Evolutionary conservation across 306 rosid species (phyloP), one percentile per base, ranked within the genome.

Genomic region (Canavalia ensiformis): DNA sequence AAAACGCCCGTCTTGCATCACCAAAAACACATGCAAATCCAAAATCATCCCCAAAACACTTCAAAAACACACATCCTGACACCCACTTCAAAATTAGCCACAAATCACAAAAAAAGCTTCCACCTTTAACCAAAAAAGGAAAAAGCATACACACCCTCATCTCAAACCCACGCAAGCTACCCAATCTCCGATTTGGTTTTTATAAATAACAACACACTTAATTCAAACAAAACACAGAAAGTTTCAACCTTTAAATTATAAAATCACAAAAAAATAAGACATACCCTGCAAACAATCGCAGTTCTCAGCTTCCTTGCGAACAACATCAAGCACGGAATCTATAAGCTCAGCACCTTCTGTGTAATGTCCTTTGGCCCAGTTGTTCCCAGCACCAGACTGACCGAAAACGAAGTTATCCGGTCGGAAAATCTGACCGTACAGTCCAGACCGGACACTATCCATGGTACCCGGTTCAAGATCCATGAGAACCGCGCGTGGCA

Each of bases 401-500:
- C 25, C 25, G 25, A 18, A 18, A 18, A 18, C 25, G 25, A 18
- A 18, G 25, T 18, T 18, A 18, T 18, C 25, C 25, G 25, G 25
- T 18, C 25, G 25, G 25, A 18, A 18, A 18, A 18, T 18, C 25
- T 89, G 96, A 0, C 96, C 96, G 76, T 78, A 91, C 1, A 85
- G 85, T 0, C 96, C 96, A 39, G 96, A 91, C 66, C 96, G 75
- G 79, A 91, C 72, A 60, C 93, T 91, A 82, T 91, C 96, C 96
- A 91, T 91, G 67, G 96, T 91, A 0, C 96, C 96, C 0, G 97
- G 97, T 60, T 92, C 97, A 0, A 92, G 97, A 58, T 92, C 97
- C 97, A 92, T 92, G 57, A 92, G 97, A 45, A 91, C 92, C 3
- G 92, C 97, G 0, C 97, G 68, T 0, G 97, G 97, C 0, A 91